phyloP scores from a whole-genome alignment of 305 asterid species.

The Rubia occidens region DNA sequence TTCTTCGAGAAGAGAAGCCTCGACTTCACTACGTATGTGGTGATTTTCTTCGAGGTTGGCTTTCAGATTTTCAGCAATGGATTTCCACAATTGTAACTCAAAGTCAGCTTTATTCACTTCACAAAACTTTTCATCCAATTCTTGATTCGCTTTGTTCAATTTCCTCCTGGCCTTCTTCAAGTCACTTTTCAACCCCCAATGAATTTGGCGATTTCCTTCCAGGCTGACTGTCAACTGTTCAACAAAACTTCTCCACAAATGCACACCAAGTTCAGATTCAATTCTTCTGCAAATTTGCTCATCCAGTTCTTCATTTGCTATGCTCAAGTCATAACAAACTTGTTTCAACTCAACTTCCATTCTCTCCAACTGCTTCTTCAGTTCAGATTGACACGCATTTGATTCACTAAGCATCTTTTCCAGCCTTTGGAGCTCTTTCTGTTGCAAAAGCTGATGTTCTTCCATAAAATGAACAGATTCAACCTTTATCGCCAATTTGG shows the following conservation, averaged over 20 bases:
- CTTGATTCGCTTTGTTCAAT: conserved; percentile 53
- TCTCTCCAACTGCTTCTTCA: conserved; percentile 37
- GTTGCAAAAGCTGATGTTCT: conserved; percentile 38
- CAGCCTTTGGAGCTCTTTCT: conserved; percentile 34
- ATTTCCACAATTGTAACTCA: conserved; percentile 73
- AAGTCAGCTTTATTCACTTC: conserved; percentile 60
- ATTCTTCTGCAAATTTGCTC: conserved; percentile 40
- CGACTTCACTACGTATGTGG: conserved; percentile 56
- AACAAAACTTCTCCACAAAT: conserved; percentile 51
- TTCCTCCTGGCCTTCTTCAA: conserved; percentile 43
- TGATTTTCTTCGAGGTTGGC: conserved; percentile 42
- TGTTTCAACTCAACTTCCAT: conserved; percentile 34
- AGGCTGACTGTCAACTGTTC: conserved; percentile 41
- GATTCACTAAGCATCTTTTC: conserved; percentile 38
- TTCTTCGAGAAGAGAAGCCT: conserved; percentile 76
- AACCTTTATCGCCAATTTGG: conserved; percentile 31
- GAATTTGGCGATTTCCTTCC: conserved; percentile 32
- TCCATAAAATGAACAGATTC: conserved; percentile 29
- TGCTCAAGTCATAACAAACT: conserved; percentile 30
- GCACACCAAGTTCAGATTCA: conserved; percentile 52
- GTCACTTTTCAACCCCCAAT: conserved; percentile 39
- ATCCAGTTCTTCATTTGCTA: conserved; percentile 43
- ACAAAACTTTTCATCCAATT: conserved; percentile 48
- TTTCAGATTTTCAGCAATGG: conserved; percentile 51
- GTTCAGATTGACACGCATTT: conserved; percentile 10